Percentiles rank a stretch among this genome's conserved stretches.
Evolutionary conservation across 768 basidiomycete species (phyloP).

Genomic region (Boletus rufocinnamomeus): DNA sequence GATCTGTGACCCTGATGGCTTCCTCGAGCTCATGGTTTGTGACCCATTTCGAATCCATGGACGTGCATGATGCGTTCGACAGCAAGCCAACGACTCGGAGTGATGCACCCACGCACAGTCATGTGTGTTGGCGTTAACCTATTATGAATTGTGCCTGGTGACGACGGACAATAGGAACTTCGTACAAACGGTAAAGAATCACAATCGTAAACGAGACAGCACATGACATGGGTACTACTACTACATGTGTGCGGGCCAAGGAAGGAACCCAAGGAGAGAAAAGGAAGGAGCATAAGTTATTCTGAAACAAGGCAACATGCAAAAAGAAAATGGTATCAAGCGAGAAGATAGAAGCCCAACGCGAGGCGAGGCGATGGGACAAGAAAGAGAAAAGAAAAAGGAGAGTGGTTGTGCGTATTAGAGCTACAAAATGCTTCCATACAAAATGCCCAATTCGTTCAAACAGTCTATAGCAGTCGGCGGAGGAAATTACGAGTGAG

Average conservation of each 20-base stretch:
- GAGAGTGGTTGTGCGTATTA: slow-evolving; percentile 29
- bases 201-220: slow-evolving; percentile 1
- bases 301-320: slow-evolving; percentile 1
- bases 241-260: slow-evolving; percentile 24
- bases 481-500: slow-evolving; percentile 11
- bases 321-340: slow-evolving; percentile 13
- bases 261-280: slow-evolving; percentile 3
- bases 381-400: slow-evolving; percentile 13
- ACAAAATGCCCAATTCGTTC: slow-evolving; percentile 18
- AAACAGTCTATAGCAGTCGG: slow-evolving; percentile 26
- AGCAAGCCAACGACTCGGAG: not conserved
- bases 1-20: slow-evolving; percentile 6
- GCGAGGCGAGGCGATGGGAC: not conserved
- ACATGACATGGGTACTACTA: slow-evolving; percentile 31
- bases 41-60: not conserved
- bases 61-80: not conserved
- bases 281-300: slow-evolving; percentile 28
- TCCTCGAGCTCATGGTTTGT: slow-evolving; percentile 11
- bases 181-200: not conserved
- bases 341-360: slow-evolving; percentile 1
- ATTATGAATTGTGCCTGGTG: slow-evolving; percentile 8
- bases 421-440: slow-evolving; percentile 30
- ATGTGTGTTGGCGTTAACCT: not conserved
- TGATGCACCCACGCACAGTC: not conserved
- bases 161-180: not conserved